These are phyloP conservation scores for Fusarium mundagurra DNA, from an alignment of 2,329 filamentous ascomycete species.

Conservation along the genomic window DNA sequence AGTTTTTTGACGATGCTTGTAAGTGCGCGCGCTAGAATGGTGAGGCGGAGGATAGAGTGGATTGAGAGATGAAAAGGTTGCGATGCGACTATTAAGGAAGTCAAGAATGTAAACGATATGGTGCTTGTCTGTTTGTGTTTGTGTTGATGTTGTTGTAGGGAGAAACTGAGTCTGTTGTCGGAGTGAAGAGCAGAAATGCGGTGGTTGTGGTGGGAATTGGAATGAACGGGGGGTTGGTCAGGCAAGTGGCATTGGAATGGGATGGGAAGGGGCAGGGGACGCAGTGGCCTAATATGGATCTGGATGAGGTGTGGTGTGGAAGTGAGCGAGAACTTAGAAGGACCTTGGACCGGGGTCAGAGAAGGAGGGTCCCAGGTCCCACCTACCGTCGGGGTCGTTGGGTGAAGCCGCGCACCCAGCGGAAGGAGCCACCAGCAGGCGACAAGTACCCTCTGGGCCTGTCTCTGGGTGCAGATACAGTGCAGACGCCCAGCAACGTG, in stretches of 20 bases:
- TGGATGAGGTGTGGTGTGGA: constrained; percentile 14
- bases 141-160: constrained; percentile 36
- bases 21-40: constrained; percentile 6
- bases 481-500: constrained; percentile 23
- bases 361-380: constrained; percentile 21
- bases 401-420: constrained; percentile 5
- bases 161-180: constrained; percentile 32
- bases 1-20: not conserved
- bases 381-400: not conserved
- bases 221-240: constrained; percentile 41
- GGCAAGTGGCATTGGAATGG: constrained; percentile 36
- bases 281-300: constrained; percentile 40
- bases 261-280: constrained; percentile 38
- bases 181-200: constrained; percentile 38
- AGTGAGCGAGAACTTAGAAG: constrained; percentile 22
- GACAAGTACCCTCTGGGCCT: constrained; percentile 13
- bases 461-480: constrained; percentile 18
- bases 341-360: constrained; percentile 8
- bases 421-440: not conserved
- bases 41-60: not conserved
- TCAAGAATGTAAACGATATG: constrained; percentile 2
- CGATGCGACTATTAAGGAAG: not conserved
- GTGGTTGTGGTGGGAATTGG: constrained; percentile 39
- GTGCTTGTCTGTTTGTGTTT: constrained; percentile 32
- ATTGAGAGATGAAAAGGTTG: not conserved